Percentiles rank a stretch among this genome's conserved stretches.
These are phyloP conservation scores for Phytopythium aichiense DNA, from an alignment of 352 stramenopile species.

Conservation along the genomic window DNA sequence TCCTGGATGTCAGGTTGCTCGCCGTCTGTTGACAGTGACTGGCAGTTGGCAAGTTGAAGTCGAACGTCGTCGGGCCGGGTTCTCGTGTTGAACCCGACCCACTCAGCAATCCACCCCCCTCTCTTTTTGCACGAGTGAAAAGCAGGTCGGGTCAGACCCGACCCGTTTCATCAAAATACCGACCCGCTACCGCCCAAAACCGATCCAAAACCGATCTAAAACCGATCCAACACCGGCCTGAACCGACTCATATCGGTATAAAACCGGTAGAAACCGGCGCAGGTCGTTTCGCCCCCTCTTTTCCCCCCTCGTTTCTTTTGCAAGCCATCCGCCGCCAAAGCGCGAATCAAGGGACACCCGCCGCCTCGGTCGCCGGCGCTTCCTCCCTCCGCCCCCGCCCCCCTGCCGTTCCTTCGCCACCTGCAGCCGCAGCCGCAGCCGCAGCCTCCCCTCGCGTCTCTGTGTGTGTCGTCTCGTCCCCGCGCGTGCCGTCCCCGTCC, in stretches of 20 bases:
- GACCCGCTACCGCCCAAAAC: not conserved
- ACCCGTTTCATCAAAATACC: not conserved
- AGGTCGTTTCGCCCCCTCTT: not conserved
- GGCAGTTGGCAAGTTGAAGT: no score
- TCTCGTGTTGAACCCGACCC: no score
- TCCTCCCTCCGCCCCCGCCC: not conserved
- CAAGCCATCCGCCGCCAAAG: not conserved
- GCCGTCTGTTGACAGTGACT: not conserved
- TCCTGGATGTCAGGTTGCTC: no score
- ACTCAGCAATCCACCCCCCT: no score
- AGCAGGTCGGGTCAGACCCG: no score
- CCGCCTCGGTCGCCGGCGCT: not conserved
- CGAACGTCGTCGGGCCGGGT: no score
- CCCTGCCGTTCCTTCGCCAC: not conserved
- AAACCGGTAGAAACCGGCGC: not conserved
- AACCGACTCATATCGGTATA: no score
- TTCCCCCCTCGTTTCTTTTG: not conserved
- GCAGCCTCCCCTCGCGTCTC: not conserved
- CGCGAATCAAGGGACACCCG: conserved; percentile 1
- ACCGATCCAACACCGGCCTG: not conserved
- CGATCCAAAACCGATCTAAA: not conserved
- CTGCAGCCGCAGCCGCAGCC: not conserved
- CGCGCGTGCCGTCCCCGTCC: not conserved
- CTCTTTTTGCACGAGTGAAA: no score
- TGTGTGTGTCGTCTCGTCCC: conserved; percentile 2